phyloP scores from a whole-genome alignment of 768 basidiomycete species.

The Termitomyces sp. region DNA sequence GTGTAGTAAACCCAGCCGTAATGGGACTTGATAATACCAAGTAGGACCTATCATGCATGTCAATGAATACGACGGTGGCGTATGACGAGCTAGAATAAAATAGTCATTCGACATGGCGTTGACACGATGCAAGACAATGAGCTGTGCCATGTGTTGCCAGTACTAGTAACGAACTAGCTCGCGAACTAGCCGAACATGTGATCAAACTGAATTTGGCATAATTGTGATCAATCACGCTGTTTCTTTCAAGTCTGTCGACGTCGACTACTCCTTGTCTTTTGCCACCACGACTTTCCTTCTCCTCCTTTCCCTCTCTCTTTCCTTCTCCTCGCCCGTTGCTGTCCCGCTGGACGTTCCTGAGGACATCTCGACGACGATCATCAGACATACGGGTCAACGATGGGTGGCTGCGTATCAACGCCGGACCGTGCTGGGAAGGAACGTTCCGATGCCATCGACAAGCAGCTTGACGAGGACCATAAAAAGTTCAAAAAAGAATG shows the following conservation, averaged over 20 bases:
- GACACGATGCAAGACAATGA: no score
- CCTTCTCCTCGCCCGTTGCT: background rate
- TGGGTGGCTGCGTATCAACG: conserved; percentile 71
- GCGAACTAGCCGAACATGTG: background rate
- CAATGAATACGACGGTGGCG: no score
- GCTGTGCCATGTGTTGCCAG: no score
- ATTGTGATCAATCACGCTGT: background rate
- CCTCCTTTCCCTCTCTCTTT: background rate
- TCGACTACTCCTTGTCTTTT: conserved; percentile 1
- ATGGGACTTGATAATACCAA: no score
- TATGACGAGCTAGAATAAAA: no score
- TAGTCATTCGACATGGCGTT: no score
- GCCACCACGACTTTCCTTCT: background rate
- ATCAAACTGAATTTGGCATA: background rate
- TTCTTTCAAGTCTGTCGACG: conserved; percentile 3
- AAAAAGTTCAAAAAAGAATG: conserved; percentile 83
- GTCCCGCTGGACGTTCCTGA: background rate
- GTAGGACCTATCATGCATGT: no score
- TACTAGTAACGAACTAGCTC: background rate
- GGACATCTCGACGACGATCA: background rate
- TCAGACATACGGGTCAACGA: conserved; percentile 18
- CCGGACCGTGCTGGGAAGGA: conserved; percentile 56
- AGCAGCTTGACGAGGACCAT: conserved; percentile 81
- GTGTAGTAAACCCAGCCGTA: no score
- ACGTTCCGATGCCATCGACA: conserved; percentile 74